phyloP scores from a whole-genome alignment of 2,329 filamentous ascomycete species.

The Pestalotiopsis sp. region DNA sequence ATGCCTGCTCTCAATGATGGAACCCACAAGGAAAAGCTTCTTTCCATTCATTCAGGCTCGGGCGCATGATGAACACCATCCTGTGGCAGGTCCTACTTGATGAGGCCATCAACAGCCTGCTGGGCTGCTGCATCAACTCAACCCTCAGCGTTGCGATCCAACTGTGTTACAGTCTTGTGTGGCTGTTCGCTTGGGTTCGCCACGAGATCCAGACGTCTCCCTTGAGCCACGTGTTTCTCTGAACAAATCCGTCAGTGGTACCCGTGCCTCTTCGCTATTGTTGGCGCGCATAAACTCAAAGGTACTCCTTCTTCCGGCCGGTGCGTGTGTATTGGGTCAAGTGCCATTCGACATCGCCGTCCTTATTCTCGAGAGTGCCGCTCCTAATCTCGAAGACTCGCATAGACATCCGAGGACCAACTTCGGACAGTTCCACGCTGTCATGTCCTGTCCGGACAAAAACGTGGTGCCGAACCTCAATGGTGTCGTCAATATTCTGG shows the following conservation, averaged over 20 bases:
- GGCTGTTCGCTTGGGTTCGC: constrained; percentile 24
- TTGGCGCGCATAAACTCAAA: constrained; percentile 53
- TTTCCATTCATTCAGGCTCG: background rate
- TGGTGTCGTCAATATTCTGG: constrained; percentile 88
- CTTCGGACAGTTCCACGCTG: constrained; percentile 85
- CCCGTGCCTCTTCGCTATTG: background rate
- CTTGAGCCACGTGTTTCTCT: constrained; percentile 25
- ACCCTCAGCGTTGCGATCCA: constrained; percentile 15
- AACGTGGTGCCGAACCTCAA: constrained; percentile 91
- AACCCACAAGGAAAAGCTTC: background rate
- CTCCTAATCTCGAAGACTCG: constrained; percentile 89
- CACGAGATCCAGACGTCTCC: constrained; percentile 23
- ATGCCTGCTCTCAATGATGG: background rate
- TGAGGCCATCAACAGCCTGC: constrained; percentile 20
- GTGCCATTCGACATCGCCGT: constrained; percentile 96
- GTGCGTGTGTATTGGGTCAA: constrained; percentile 95
- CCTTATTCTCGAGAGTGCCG: constrained; percentile 90
- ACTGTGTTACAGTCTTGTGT: constrained; percentile 23
- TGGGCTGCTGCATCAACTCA: constrained; percentile 17
- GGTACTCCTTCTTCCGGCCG: constrained; percentile 91
- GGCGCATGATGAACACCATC: background rate
- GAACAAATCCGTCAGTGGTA: background rate
- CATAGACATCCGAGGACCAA: constrained; percentile 97
- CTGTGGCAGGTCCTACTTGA: constrained; percentile 14
- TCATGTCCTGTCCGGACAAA: constrained; percentile 93